Evolutionary conservation across 2,329 filamentous ascomycete species (phyloP).

Genomic region (Epichloe brachyelytri): DNA sequence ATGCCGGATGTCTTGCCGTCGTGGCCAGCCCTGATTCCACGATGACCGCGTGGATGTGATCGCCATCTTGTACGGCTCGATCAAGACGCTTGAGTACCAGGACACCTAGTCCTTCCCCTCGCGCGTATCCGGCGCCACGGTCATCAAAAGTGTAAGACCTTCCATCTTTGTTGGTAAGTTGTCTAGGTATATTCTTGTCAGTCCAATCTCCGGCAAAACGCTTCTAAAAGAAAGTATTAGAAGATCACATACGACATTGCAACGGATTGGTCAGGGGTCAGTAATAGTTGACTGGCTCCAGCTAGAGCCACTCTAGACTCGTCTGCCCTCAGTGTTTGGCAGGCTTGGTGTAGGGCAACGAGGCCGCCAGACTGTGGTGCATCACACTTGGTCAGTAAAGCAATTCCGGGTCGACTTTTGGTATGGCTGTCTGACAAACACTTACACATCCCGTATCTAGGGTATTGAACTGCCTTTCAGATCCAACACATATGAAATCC

Average conservation of each 20-base stretch:
- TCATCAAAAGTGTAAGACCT: conserved; percentile 19
- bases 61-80: conserved; percentile 28
- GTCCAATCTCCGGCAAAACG: not conserved
- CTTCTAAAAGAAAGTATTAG: too few relatives aligned
- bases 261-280: too few relatives aligned
- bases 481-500: too few relatives aligned
- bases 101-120: conserved; percentile 23
- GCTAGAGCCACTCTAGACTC: conserved; percentile 22
- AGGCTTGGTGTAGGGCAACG: conserved; percentile 31
- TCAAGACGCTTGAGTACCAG: conserved; percentile 31
- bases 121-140: conserved; percentile 34
- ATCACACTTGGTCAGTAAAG: too few relatives aligned
- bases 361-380: conserved; percentile 9
- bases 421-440: too few relatives aligned
- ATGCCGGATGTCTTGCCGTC: conserved; percentile 30
- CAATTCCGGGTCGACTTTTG: too few relatives aligned
- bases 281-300: conserved; percentile 26
- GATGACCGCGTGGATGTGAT: conserved; percentile 23
- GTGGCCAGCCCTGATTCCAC: conserved; percentile 21
- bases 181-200: conserved; percentile 1
- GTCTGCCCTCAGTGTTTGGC: conserved; percentile 11
- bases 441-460: too few relatives aligned
- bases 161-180: conserved; percentile 1
- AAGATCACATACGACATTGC: too few relatives aligned
- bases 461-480: too few relatives aligned